Conservation (phyloP, 768 basidiomycete genomes). For the Naganishia randhawae region DNA sequence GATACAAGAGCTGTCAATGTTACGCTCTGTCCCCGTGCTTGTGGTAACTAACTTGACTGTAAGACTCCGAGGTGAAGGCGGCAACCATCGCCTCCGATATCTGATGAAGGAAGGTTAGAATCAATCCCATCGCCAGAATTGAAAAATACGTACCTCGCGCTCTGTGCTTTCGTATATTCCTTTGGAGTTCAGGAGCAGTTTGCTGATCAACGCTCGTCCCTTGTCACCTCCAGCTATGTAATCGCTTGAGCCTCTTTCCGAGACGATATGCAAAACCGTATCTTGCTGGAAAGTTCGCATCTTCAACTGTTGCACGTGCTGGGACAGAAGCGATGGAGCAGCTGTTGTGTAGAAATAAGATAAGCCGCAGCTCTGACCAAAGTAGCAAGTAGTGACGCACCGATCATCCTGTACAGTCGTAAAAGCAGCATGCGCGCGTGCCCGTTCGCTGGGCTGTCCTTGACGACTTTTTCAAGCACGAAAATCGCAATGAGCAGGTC, state of each 20-base stretch:
- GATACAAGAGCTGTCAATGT: background rate
- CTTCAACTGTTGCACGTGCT: constrained; percentile 27
- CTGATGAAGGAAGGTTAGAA: background rate
- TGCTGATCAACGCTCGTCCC: constrained; percentile 19
- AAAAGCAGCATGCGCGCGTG: constrained; percentile 39
- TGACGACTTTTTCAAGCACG: constrained; percentile 32
- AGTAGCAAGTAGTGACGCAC: constrained; percentile 25
- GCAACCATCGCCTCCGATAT: constrained; percentile 14
- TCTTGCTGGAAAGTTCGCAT: constrained; percentile 34
- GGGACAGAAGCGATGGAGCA: constrained; percentile 22
- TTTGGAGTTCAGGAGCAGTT: constrained; percentile 21
- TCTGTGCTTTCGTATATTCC: constrained; percentile 27
- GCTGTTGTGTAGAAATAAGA: background rate
- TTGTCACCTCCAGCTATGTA: constrained; percentile 25
- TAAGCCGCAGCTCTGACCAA: background rate
- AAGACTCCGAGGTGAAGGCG: constrained; percentile 21
- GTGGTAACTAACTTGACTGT: constrained; percentile 22
- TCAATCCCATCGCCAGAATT: background rate
- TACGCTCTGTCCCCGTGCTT: background rate
- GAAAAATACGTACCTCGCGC: constrained; percentile 9
- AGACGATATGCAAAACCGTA: constrained; percentile 30
- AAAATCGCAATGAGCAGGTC: constrained; percentile 32
- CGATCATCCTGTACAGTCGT: constrained; percentile 39
- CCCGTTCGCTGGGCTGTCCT: constrained; percentile 33
- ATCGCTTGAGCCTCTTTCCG: constrained; percentile 23